Evolutionary conservation across 768 basidiomycete genomes (phyloP), one percentile per base, ranked within the genome.

Genomic region (Porpolomopsis calyptriformis): DNA sequence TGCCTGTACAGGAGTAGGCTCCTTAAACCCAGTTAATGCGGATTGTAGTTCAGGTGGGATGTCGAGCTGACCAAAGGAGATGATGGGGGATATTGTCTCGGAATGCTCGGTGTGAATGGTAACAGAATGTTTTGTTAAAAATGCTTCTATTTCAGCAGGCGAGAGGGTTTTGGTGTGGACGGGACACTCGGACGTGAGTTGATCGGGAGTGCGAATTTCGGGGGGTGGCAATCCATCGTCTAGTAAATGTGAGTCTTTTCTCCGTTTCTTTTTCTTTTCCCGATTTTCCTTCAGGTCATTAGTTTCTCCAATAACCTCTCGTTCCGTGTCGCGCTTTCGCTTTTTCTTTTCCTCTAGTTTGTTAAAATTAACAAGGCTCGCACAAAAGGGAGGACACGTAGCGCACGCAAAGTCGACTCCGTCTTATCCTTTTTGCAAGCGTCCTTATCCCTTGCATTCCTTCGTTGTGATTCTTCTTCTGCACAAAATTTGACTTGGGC

Each of bases 1-100:
- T 4, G 90, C 83, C 60, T 99, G 96, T 45, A 99, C 91, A 0
- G 96, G 93, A 0, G 93, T 94, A 4, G 96, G 94, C 52, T 84
- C 78, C 52, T 80, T 77, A 68, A 92, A 99, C 6, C 67, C 69
- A 40, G 68, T 60, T 49, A 97, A 80, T 0, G 79, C 82, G 1
- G 65, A 56, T 34, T 71, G 73, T 26, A 98, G 74, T 11, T 70
- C 67, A 1, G 66, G 60, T 4, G 84, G 78, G 40, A 97, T 73
- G 23, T 63, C 60, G 1, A 98, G 74, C 45, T 85, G 76, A 48
- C 74, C 66, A 58, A 99, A 94, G 1, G 78, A 72, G 38, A 84
- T 71, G 42, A 90, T 65, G 22, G 96, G 93, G 11, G 66, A 64
- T 48, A 80, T 69, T 16, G 68, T 54, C 3, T 69, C 57, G 27